These are phyloP conservation scores for Megacollybia marginata DNA, from an alignment of 768 basidiomycete species.

Conservation along the genomic window DNA sequence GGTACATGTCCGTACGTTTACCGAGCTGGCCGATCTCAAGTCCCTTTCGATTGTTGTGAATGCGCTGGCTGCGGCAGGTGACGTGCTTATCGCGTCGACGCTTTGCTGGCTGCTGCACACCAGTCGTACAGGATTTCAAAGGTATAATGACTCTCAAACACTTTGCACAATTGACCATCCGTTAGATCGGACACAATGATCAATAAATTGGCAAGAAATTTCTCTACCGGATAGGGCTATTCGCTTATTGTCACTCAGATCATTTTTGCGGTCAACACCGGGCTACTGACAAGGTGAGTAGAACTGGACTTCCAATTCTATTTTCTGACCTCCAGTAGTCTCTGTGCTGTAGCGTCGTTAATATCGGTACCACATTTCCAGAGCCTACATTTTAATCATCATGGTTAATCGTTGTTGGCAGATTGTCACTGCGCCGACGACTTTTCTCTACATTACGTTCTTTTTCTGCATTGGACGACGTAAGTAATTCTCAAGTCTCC, in stretches of 20 bases:
- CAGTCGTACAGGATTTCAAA: constrained; percentile 45
- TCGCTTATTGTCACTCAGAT: constrained; percentile 23
- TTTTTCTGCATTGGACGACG: constrained; percentile 46
- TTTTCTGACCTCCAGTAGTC: constrained; percentile 13
- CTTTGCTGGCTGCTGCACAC: constrained; percentile 38
- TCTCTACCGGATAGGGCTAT: background rate
- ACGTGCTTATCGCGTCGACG: constrained; percentile 41
- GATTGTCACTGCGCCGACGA: constrained; percentile 27
- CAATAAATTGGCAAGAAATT: constrained; percentile 33
- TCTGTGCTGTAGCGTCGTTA: constrained; percentile 42
- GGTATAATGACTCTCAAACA: constrained; percentile 15
- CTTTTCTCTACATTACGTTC: constrained; percentile 42
- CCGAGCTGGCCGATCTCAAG: constrained; percentile 4
- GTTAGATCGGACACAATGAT: constrained; percentile 42
- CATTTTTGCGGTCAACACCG: constrained; percentile 48
- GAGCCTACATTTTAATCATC: background rate
- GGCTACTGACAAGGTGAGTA: constrained; percentile 28
- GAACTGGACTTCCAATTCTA: background rate
- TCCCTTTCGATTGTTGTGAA: constrained; percentile 45
- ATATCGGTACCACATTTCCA: constrained; percentile 27
- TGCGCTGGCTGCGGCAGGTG: constrained; percentile 37
- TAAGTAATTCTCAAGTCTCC: constrained; percentile 16
- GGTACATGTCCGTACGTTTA: background rate
- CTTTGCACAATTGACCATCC: background rate
- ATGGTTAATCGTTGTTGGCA: constrained; percentile 19